These are phyloP conservation scores for Prosopis cineraria DNA, from an alignment of 306 rosid genomes.

Conservation along the genomic window DNA sequence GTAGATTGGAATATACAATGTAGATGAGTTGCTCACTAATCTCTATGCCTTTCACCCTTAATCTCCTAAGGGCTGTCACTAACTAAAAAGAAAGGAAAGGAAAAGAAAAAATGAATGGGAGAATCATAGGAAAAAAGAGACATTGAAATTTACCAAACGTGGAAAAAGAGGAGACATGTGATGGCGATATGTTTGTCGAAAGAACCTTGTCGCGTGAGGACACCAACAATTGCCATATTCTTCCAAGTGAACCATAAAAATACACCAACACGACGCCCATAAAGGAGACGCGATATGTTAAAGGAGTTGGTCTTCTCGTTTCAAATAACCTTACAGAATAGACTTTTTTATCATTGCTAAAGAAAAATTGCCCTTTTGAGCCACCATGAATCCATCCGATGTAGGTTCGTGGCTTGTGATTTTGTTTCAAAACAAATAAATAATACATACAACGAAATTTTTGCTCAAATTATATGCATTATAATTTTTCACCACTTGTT, in stretches of 20 bases:
- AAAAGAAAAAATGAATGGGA: neutral
- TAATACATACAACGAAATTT: too few relatives aligned
- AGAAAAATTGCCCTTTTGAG: neutral
- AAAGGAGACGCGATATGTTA: neutral
- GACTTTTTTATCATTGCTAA: neutral
- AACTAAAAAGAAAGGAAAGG: too few relatives aligned
- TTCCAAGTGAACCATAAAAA: neutral
- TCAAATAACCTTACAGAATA: neutral
- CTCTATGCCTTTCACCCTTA: constrained; percentile 86
- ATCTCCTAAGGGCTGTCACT: constrained; percentile 73
- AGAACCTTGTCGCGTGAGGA: constrained; percentile 91
- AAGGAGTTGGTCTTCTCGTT: neutral
- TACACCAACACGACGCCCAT: neutral
- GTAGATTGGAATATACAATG: constrained; percentile 7
- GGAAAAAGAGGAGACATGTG: constrained; percentile 9
- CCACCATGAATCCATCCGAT: too few relatives aligned
- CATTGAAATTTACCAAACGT: neutral
- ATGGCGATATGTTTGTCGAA: constrained; percentile 96
- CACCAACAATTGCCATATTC: constrained; percentile 84
- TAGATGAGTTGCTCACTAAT: constrained; percentile 59
- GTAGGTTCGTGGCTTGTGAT: too few relatives aligned
- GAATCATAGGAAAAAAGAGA: neutral
- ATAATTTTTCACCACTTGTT: too few relatives aligned
- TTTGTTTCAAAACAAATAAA: too few relatives aligned
- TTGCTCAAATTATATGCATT: too few relatives aligned